Evolutionary conservation across 805 yeast genomes (phyloP).

Genomic region (Nakazawaea wyomingensis): DNA sequence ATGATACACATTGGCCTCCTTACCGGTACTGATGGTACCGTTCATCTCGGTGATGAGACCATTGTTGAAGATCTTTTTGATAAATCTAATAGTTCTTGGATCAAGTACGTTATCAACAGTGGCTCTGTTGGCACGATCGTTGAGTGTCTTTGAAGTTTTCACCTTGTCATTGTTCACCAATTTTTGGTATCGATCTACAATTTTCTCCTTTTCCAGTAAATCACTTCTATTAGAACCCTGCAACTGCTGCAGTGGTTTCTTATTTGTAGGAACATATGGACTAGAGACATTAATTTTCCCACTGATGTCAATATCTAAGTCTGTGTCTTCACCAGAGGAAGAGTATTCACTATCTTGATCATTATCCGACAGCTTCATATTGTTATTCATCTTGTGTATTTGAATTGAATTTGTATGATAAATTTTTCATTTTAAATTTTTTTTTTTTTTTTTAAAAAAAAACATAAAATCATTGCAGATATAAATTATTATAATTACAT

Average conservation of each 20-base stretch:
- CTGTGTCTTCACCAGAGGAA: conserved; percentile 2
- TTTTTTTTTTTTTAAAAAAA: too few relatives aligned
- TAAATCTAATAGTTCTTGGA: conserved; percentile 83
- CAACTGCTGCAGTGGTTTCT: too few relatives aligned
- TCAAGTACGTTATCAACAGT: conserved; percentile 96
- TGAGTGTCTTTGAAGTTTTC: conserved; percentile 10
- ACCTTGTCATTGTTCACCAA: conserved; percentile 12
- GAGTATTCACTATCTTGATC: too few relatives aligned
- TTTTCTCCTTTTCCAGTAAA: conserved; percentile 12
- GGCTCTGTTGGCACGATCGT: conserved; percentile 67
- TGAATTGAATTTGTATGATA: too few relatives aligned
- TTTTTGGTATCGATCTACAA: conserved; percentile 12
- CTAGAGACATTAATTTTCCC: conserved; percentile 5
- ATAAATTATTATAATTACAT: too few relatives aligned
- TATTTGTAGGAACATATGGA: conserved; percentile 1
- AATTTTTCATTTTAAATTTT: too few relatives aligned
- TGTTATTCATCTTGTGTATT: too few relatives aligned
- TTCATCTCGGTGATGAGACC: conserved; percentile 82
- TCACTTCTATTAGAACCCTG: conserved; percentile 3
- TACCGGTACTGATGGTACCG: conserved; percentile 95
- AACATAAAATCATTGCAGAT: too few relatives aligned
- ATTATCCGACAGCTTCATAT: too few relatives aligned
- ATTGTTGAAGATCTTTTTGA: conserved; percentile 74
- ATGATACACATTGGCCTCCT: conserved; percentile 97
- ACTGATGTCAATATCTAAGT: neutral